Percentiles rank a stretch among this genome's conserved stretches.
Conservation (phyloP, 2,329 filamentous ascomycete genomes). For the Neonectria coccinea region DNA sequence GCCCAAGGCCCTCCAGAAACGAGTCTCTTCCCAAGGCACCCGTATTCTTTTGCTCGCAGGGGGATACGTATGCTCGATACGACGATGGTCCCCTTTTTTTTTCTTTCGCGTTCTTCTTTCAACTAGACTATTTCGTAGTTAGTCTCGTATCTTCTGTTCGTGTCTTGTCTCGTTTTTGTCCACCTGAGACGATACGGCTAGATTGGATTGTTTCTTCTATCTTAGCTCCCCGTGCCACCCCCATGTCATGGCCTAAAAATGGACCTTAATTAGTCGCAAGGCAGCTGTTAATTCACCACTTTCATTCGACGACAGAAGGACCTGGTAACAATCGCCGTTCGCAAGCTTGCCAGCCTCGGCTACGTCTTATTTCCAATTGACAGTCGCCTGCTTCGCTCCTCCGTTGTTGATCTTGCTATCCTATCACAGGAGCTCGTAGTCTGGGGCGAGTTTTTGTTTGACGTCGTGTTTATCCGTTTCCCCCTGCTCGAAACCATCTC, state of each 20-base stretch:
- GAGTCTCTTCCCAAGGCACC: constrained; percentile 44
- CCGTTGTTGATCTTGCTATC: background rate
- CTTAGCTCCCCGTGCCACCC: background rate
- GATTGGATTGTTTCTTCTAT: background rate
- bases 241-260: constrained; percentile 13
- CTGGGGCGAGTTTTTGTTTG: constrained; percentile 1
- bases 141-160: background rate
- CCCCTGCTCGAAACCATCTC: background rate
- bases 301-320: constrained; percentile 17
- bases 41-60: constrained; percentile 38
- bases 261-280: constrained; percentile 4
- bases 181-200: constrained; percentile 7
- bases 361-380: constrained; percentile 2
- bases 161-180: background rate
- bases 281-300: constrained; percentile 22
- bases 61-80: constrained; percentile 42
- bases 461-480: background rate
- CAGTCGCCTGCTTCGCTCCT: background rate
- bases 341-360: background rate
- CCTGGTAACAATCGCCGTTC: constrained; percentile 8
- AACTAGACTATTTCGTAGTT: background rate
- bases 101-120: background rate
- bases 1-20: constrained; percentile 30
- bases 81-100: constrained; percentile 10
- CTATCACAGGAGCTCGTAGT: constrained; percentile 9